Evolutionary conservation across 2,329 filamentous ascomycete species (phyloP).

Genomic region (Leptodontidium sp.): DNA sequence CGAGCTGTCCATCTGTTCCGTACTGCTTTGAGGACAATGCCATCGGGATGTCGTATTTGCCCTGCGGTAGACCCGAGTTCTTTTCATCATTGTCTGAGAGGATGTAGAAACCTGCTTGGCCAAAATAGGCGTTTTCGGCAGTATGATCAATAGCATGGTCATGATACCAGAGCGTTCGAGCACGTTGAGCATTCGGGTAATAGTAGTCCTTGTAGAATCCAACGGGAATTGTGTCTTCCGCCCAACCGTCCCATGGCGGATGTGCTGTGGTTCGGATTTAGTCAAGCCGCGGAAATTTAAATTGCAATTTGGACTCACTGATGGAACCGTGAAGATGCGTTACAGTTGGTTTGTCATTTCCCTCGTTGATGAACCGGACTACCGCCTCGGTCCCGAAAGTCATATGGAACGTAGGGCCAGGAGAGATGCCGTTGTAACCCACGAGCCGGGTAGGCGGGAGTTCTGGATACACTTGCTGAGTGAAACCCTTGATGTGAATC

Average conservation of each 20-base stretch:
- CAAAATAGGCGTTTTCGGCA: not conserved
- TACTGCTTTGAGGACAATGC: not conserved
- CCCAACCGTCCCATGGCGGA: not conserved
- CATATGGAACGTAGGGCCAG: slow-evolving; percentile 3
- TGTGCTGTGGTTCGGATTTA: not conserved
- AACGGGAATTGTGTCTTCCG: not conserved
- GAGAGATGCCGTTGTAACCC: not conserved
- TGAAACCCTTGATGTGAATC: slow-evolving; percentile 2
- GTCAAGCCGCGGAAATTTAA: not conserved
- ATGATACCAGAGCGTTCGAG: not conserved
- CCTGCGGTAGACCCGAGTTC: not conserved
- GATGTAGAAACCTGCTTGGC: not conserved
- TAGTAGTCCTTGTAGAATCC: slow-evolving; percentile 1
- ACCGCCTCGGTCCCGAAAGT: not conserved
- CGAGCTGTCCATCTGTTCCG: not conserved
- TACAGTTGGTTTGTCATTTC: not conserved
- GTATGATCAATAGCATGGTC: not conserved
- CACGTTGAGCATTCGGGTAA: not conserved
- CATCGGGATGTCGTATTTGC: slow-evolving; percentile 1
- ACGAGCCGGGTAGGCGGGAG: not conserved
- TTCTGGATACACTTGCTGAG: slow-evolving; percentile 1
- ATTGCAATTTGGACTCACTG: not conserved
- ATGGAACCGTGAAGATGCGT: not conserved
- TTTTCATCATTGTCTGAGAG: not conserved
- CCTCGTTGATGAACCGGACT: not conserved